Conservation (phyloP, 2,329 filamentous ascomycete genomes). For the Alternaria tenuissima region DNA sequence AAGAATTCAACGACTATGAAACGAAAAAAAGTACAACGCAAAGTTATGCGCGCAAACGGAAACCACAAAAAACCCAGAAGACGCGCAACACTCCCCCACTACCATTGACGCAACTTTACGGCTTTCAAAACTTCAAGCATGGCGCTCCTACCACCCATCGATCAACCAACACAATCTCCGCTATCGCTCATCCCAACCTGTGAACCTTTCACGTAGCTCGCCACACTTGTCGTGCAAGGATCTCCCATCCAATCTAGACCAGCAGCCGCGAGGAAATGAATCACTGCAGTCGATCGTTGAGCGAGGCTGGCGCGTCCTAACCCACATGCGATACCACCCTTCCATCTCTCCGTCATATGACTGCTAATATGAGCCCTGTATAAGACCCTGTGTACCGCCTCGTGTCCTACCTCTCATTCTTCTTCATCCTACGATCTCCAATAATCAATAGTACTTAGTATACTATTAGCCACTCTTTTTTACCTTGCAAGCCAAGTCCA, state of each 20-base stretch:
- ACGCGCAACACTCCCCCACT: constrained; percentile 11
- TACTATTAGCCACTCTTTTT: constrained; percentile 44
- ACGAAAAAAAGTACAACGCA: neutral
- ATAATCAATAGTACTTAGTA: constrained; percentile 36
- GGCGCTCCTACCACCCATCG: constrained; percentile 6
- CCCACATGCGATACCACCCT: neutral
- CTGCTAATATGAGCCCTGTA: constrained; percentile 23
- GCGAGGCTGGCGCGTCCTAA: constrained; percentile 21
- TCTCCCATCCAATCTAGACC: constrained; percentile 6
- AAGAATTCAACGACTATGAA: neutral
- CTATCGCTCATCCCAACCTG: constrained; percentile 11
- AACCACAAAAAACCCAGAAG: neutral
- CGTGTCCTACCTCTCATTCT: neutral
- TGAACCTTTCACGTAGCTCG: constrained; percentile 1
- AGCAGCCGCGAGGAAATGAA: constrained; percentile 10
- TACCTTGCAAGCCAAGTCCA: constrained; percentile 10
- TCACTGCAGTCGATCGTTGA: constrained; percentile 4
- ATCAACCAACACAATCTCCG: constrained; percentile 17
- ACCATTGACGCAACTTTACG: neutral
- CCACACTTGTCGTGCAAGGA: constrained; percentile 8
- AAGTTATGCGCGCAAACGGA: neutral
- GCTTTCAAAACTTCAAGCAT: constrained; percentile 7
- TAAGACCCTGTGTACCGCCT: constrained; percentile 23
- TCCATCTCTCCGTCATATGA: constrained; percentile 16
- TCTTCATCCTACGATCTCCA: constrained; percentile 16